Percentiles rank a stretch among this genome's conserved stretches.
Conservation (phyloP, 139 green algal species). For the Chlamydomonas eustigma region DNA sequence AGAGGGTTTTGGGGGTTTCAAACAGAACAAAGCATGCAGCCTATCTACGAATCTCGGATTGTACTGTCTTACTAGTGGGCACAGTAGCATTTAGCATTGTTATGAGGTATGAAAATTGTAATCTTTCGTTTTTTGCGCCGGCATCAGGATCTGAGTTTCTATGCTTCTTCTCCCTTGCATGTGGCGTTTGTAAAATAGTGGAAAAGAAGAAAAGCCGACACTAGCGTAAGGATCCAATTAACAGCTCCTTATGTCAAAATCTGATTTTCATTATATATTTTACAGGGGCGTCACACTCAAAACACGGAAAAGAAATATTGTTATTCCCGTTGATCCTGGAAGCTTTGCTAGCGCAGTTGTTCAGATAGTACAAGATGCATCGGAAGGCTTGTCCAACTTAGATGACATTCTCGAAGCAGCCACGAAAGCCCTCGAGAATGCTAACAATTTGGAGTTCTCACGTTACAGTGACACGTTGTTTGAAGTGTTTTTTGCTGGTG, state of each 20-base stretch:
- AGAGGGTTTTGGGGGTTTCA: too few species aligned
- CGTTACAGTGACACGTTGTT: slow-evolving; percentile 96
- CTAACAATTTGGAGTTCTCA: slow-evolving; percentile 83
- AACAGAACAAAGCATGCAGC: too few species aligned
- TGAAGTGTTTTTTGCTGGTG: slow-evolving; percentile 90
- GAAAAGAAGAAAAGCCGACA: slow-evolving; percentile 84
- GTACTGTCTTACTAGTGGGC: too few species aligned
- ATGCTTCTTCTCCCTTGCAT: background rate
- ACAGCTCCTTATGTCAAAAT: background rate
- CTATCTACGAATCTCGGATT: too few species aligned
- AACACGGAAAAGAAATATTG: slow-evolving; percentile 95
- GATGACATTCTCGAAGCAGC: slow-evolving; percentile 70
- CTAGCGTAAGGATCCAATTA: slow-evolving; percentile 65
- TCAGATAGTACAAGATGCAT: slow-evolving; percentile 70
- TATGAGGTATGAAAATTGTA: background rate
- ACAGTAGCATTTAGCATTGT: background rate
- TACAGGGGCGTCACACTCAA: slow-evolving; percentile 89
- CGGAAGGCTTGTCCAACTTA: slow-evolving; percentile 51
- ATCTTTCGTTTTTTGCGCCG: background rate
- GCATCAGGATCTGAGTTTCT: background rate
- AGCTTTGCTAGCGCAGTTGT: slow-evolving; percentile 91
- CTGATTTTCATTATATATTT: background rate
- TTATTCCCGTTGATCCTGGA: slow-evolving; percentile 84
- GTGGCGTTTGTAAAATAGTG: slow-evolving; percentile 39
- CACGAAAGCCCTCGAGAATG: slow-evolving; percentile 73